Evolutionary conservation across 495 filamentous ascomycete species (phyloP), one percentile per base, ranked within the genome.

Genomic region (Mytilinidion resinicola): DNA sequence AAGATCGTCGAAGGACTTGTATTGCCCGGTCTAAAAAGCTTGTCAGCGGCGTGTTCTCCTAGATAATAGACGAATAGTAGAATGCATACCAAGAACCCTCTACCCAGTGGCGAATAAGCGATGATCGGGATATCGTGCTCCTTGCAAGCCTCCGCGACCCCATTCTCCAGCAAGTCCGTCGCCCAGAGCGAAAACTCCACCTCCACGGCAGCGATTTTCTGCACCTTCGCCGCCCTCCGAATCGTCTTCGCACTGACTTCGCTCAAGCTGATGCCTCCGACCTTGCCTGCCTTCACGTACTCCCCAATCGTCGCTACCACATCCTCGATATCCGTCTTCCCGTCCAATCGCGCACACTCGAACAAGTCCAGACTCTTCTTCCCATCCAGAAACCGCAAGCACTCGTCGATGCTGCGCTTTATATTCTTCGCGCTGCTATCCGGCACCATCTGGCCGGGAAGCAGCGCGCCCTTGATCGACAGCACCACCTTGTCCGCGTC

Each of bases 321-420:
- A 36, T 79, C 72, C 66, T 87, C 82, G 41, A 87, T 71, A 1
- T 81, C 80, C 43, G 74, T 77, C 0, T 81, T 80, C 5, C 76
- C 77, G 62, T 95, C 90, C 20, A 89, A 78, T 3, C 91, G 77
- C 14, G 86, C 89, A 59, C 74, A 83, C 71, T 91, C 85, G 61
- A 91, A 96, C 53, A 92, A 81, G 70, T 96, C 90, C 55, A 96
- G 72, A 59, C 77, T 84, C 77, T 93, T 93, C 60, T 84, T 87
- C 7, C 85, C 87, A 47, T 84, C 80, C 12, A 89, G 75, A 34
- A 80, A 65, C 33, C 67, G 76, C 44, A 95, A 67, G 61, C 76
- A 80, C 59, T 84, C 79, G 50, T 95, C 88, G 52, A 96, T 76
- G 47, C 80, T 83, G 17, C 79, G 76, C 11, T 82, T 79, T 3